Evolutionary conservation across 179 eudicot species (phyloP), one percentile per base, ranked within the genome.

Genomic region (Sideroxylon spinosum): DNA sequence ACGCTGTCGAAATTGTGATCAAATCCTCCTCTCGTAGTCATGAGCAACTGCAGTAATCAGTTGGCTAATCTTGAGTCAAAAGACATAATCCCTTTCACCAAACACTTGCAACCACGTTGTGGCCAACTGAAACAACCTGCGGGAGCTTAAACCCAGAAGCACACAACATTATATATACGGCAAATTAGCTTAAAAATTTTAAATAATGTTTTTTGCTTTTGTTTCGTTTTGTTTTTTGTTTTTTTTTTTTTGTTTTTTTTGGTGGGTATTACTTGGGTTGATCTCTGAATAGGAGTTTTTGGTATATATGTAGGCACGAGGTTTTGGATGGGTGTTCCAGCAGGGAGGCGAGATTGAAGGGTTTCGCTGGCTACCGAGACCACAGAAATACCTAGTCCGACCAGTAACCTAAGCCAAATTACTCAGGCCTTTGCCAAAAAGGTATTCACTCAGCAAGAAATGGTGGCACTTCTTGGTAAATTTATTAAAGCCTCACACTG

Each of bases 381-480:
- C 9, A 0, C 64, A 1, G 81, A 88, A 78, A 62, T 90, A 29
- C 81, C 87, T 28, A 86, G 86, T 66, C 89, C 93, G 14, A 76
- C 81, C 63, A 80, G 84, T 60, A 81, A 82, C 49, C 79, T 90
- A 50, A 81, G 84, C 81, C 86, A 86, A 44, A 79, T 85, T 87
- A 68, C 81, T 76, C 76, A 23, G 52, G 77, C 83, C 32, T 90
- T 90, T 50, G 53, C 74, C 26, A 82, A 85, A 68, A 88, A 88
- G 80, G 91, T 90, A 59, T 76, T 88, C 20, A 81, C 86, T 70
- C 82, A 74, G 17, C 49, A 74, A 66, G 74, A 79, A 2, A 79
- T 79, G 78, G 59, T 79, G 22, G 65, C 72, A 53, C 78, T 79
- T 7, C 16, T 46, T 16, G 74, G 82, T 79, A 74, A 46, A 11